A percentile compares a stretch with the other conserved stretches of the same genome.
Evolutionary conservation across 208 protist genomes (phyloP).

Genomic region (Herpetomonas tarakana): DNA sequence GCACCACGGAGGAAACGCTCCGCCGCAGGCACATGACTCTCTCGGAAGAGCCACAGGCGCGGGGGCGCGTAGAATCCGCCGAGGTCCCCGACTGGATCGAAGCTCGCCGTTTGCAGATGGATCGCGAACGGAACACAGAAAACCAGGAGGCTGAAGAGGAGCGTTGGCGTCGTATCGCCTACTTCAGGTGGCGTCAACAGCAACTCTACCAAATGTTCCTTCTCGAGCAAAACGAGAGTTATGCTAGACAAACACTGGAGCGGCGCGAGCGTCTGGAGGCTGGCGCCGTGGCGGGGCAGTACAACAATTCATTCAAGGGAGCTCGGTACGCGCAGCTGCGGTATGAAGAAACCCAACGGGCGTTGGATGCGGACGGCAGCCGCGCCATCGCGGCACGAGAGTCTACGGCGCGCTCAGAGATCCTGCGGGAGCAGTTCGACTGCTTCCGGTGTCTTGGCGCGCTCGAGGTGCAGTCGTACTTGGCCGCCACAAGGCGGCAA

Average conservation of each 20-base stretch:
- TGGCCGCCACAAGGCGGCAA: neutral
- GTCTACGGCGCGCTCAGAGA: neutral
- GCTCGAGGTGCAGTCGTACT: neutral
- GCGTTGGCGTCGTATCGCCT: neutral
- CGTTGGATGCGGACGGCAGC: neutral
- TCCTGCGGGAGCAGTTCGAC: neutral
- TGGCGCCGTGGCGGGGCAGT: neutral
- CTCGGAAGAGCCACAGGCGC: neutral
- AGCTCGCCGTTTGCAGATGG: neutral
- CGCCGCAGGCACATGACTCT: neutral
- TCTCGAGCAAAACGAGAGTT: neutral
- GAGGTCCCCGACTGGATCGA: conserved; percentile 2
- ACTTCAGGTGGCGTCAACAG: neutral
- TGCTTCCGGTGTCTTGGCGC: neutral
- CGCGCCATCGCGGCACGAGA: neutral
- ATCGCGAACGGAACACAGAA: neutral
- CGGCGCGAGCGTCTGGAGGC: neutral
- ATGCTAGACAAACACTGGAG: neutral
- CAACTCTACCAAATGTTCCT: neutral
- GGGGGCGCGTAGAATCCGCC: neutral
- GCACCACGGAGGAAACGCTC: neutral
- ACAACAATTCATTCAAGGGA: neutral
- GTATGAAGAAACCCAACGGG: neutral
- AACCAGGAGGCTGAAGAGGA: neutral
- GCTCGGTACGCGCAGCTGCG: neutral